A percentile compares a stretch with the other conserved stretches of the same genome.
These are phyloP conservation scores for Pythium oligandrum DNA, from an alignment of 352 stramenopile genomes.

Conservation along the genomic window DNA sequence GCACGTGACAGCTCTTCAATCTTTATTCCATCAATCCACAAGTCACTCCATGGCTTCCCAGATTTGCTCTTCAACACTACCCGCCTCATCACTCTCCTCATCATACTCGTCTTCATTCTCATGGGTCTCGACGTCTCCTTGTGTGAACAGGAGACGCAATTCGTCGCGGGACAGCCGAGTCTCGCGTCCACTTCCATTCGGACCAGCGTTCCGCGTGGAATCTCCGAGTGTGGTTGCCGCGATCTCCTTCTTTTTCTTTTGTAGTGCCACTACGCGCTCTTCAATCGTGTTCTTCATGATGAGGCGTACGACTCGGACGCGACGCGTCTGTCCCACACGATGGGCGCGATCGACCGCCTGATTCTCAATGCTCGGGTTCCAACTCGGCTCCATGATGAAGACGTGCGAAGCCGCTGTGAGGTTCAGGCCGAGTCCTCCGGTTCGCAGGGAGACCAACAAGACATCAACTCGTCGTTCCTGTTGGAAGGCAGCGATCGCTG, in stretches of 20 bases:
- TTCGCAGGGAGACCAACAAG: conserved; percentile 86
- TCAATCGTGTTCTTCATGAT: conserved; percentile 88
- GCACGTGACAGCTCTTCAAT: no score
- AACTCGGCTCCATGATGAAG: conserved; percentile 92
- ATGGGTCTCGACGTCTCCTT: conserved; percentile 2
- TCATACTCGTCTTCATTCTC: neutral
- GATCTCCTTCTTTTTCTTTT: conserved; percentile 84
- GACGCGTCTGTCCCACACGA: conserved; percentile 73
- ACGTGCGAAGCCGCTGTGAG: conserved; percentile 89
- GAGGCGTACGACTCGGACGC: conserved; percentile 77
- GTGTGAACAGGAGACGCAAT: conserved; percentile 42
- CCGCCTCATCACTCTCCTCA: neutral
- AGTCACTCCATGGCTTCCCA: no score
- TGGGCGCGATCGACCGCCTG: conserved; percentile 89
- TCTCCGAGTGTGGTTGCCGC: conserved; percentile 74
- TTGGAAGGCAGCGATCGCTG: conserved; percentile 58
- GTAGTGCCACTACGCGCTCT: conserved; percentile 83
- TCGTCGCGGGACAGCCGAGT: conserved; percentile 37
- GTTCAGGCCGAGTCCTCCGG: conserved; percentile 89
- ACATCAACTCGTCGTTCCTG: conserved; percentile 58
- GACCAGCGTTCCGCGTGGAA: conserved; percentile 12
- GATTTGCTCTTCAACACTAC: no score
- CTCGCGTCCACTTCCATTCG: conserved; percentile 17
- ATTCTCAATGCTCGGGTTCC: conserved; percentile 89
- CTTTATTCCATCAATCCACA: no score